These are phyloP conservation scores for Handroanthus guayacan DNA, from an alignment of 257 asterid species.

Conservation along the genomic window DNA sequence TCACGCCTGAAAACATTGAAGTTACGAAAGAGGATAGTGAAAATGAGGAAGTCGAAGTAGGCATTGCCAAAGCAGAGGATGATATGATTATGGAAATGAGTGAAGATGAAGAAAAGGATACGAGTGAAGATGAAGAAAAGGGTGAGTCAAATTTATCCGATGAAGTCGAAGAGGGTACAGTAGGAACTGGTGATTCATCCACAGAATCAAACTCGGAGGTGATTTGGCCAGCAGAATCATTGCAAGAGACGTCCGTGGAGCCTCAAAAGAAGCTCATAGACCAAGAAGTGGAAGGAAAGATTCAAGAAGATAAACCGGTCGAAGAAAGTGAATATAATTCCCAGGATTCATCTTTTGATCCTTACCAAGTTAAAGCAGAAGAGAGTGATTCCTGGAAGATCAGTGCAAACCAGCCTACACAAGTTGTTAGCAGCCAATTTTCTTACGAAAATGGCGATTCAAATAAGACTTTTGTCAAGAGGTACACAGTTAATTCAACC, in stretches of 20 bases:
- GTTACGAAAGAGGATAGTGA: slow-evolving; percentile 4
- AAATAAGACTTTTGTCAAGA: slow-evolving; percentile 22
- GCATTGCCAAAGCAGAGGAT: slow-evolving; percentile 1
- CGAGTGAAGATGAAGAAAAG: slow-evolving; percentile 17
- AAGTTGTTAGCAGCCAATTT: neutral
- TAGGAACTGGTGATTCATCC: slow-evolving; percentile 45
- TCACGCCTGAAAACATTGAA: slow-evolving; percentile 10
- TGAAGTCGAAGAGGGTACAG: slow-evolving; percentile 44
- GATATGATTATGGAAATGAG: neutral
- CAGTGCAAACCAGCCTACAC: neutral
- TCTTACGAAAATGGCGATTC: slow-evolving; percentile 23
- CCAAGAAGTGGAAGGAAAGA: slow-evolving; percentile 44
- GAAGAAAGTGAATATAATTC: neutral
- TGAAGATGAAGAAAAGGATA: slow-evolving; percentile 26
- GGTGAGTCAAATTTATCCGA: slow-evolving; percentile 39
- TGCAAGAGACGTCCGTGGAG: slow-evolving; percentile 24
- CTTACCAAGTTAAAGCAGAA: neutral
- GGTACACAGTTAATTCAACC: slow-evolving; percentile 28
- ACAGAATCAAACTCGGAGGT: slow-evolving; percentile 48
- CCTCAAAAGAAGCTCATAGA: slow-evolving; percentile 33
- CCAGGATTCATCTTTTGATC: neutral
- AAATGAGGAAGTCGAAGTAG: slow-evolving; percentile 33
- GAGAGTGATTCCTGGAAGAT: neutral
- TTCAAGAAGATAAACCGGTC: slow-evolving; percentile 39
- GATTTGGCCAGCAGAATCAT: slow-evolving; percentile 48